Base-by-base conservation (phyloP, 192 early-diverging fungal genomes). In the Umbelopsis ramanniana region DNA sequence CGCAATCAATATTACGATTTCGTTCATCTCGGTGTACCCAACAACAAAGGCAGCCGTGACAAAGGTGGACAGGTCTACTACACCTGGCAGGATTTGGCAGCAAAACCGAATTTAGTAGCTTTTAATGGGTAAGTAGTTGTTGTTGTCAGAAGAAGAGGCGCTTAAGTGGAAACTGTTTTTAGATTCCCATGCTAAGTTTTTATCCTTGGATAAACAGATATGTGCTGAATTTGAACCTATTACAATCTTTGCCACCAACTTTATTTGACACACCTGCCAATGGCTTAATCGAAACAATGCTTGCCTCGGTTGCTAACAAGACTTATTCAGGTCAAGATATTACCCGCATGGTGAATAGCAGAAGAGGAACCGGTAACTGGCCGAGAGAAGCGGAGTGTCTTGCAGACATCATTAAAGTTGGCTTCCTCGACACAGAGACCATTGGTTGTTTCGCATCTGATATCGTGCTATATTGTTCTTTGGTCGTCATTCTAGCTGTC, bases 361-460 rank as follows among this genome's bases (percentile, higher is more conserved):
- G 45, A 15, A 19, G 72, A 46, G 84, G 84, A 54, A 77, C 75
- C 26, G 86, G 82, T 72, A 37, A 50, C 37, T 52, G 78, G 76
- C 74, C 23, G 9, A 52, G 76, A 10, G 55, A 89, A 23, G 95
- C 88, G 46, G 75, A 84, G 26, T 97, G 95, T 80, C 80, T 95
- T 69, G 74, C 84, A 40, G 88, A 93, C 8, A 81, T 90, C 50
- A 88, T 93, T 77, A 76, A 86, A 46, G 89, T 95, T 21, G 96
- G 94, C 0, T 81, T 81, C 9, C 74, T 97, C 53, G 94, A 96
- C 76, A 81, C 88, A 33, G 88, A 83, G 55, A 86, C 89, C 15
- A 81, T 93, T 35, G 94, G 95, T 1, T 97, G 96, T 74, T 87
- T 95, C 43, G 84, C 90, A 6, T 89, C 94, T 1, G 87, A 91